phyloP scores from a whole-genome alignment of 202 grass and related monocot genomes.

The Panicum virgatum region DNA sequence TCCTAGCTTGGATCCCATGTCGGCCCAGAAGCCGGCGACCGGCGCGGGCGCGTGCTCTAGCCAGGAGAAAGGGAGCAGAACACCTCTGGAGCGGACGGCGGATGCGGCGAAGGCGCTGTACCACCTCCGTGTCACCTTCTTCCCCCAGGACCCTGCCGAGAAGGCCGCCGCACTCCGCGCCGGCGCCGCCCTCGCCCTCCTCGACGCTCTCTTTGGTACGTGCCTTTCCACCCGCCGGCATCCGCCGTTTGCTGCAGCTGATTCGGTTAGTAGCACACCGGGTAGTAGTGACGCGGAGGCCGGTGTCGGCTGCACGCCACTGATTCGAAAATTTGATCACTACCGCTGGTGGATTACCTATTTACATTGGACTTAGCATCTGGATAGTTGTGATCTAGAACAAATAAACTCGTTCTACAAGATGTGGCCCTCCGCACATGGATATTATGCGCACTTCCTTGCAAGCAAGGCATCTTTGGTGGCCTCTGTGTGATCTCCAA shows the following conservation, averaged over 20 bases:
- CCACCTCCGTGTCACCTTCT: slow-evolving; percentile 77
- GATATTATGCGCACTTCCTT: no score
- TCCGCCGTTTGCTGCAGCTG: not conserved
- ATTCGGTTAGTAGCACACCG: slow-evolving; percentile 10
- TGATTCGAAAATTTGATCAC: no score
- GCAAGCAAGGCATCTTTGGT: no score
- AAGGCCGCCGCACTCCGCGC: slow-evolving; percentile 69
- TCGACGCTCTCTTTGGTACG: slow-evolving; percentile 73
- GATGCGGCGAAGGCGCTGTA: slow-evolving; percentile 67
- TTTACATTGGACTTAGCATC: no score
- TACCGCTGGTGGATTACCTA: no score
- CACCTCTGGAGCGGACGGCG: slow-evolving; percentile 39
- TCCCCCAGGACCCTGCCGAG: slow-evolving; percentile 60
- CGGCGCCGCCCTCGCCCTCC: slow-evolving; percentile 51
- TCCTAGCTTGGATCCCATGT: slow-evolving; percentile 33
- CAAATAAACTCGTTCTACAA: no score
- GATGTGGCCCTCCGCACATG: no score
- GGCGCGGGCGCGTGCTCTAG: no score
- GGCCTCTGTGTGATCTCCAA: no score
- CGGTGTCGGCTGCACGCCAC: not conserved
- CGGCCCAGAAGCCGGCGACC: not conserved
- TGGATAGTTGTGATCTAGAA: no score
- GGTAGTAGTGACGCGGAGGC: not conserved
- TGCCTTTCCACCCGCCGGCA: not conserved
- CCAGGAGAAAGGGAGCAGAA: not conserved